Conservation (phyloP, 73 alveolate species). For the Tetrahymena malaccensis region DNA sequence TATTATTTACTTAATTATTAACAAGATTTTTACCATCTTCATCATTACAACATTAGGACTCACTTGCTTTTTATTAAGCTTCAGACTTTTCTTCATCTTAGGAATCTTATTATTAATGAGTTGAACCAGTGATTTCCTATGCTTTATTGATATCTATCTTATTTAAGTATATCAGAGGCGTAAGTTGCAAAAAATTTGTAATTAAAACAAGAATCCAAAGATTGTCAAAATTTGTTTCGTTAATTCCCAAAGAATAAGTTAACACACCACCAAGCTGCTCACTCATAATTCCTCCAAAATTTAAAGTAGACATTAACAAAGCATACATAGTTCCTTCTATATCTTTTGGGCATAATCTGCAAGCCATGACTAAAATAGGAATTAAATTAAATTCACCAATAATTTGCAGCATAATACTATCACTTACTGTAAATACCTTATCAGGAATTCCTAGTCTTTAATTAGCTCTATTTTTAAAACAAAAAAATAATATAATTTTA, state of each 20-base stretch:
- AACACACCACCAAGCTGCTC: conserved; percentile 64
- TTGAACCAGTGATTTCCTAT: not conserved
- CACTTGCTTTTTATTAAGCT: not conserved
- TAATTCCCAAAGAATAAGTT: conserved; percentile 49
- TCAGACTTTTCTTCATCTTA: not conserved
- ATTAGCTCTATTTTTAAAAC: conserved; percentile 4
- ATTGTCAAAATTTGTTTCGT: conserved; percentile 46
- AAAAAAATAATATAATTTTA: no score
- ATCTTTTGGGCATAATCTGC: conserved; percentile 69
- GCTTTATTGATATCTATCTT: not conserved
- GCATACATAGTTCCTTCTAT: conserved; percentile 83
- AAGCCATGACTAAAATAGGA: conserved; percentile 75
- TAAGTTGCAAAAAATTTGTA: not conserved
- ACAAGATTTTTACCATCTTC: not conserved
- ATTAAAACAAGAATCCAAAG: conserved; percentile 55
- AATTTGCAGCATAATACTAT: conserved; percentile 32
- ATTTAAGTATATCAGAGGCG: not conserved
- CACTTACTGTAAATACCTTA: conserved; percentile 21
- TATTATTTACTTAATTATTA: not conserved
- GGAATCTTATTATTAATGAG: not conserved
- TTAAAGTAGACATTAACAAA: conserved; percentile 60
- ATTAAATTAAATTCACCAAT: conserved; percentile 58
- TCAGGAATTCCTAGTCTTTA: conserved; percentile 44
- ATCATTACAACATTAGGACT: not conserved
- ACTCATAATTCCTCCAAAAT: conserved; percentile 63